Percentiles rank a stretch among this genome's conserved stretches.
phyloP scores from a whole-genome alignment of 75 land plant genomes.

The Cunninghamia lanceolata region DNA sequence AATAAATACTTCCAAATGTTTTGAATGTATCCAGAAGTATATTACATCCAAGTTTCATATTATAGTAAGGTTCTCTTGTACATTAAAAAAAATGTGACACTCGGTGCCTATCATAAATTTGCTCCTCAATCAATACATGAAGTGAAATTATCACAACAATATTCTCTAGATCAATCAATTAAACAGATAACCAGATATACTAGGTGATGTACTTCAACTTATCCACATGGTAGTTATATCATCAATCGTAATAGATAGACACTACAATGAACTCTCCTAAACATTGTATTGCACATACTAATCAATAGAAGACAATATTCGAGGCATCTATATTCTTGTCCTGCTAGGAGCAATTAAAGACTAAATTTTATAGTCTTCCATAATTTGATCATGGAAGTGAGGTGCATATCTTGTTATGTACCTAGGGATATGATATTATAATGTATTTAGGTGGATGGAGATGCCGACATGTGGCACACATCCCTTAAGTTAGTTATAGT shows the following conservation, averaged over 20 bases:
- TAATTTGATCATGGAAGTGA: neutral
- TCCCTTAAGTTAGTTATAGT: no score
- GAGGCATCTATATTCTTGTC: neutral
- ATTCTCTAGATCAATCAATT: neutral
- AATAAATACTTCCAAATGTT: neutral
- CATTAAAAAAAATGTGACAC: neutral
- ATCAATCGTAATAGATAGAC: neutral
- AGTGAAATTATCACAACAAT: neutral
- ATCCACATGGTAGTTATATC: neutral
- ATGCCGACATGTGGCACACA: no score
- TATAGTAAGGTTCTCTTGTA: neutral
- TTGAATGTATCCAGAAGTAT: neutral
- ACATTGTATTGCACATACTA: neutral
- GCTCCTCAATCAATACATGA: neutral
- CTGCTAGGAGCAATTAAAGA: neutral
- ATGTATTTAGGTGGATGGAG: no score
- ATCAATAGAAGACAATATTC: neutral
- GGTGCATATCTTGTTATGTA: no score
- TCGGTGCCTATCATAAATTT: neutral
- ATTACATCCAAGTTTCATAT: neutral
- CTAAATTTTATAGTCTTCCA: neutral
- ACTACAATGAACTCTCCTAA: neutral
- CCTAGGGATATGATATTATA: no score
- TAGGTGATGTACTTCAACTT: neutral
- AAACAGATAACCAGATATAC: neutral